phyloP scores from a whole-genome alignment of 768 basidiomycete species.

The Amanita phalloides region DNA sequence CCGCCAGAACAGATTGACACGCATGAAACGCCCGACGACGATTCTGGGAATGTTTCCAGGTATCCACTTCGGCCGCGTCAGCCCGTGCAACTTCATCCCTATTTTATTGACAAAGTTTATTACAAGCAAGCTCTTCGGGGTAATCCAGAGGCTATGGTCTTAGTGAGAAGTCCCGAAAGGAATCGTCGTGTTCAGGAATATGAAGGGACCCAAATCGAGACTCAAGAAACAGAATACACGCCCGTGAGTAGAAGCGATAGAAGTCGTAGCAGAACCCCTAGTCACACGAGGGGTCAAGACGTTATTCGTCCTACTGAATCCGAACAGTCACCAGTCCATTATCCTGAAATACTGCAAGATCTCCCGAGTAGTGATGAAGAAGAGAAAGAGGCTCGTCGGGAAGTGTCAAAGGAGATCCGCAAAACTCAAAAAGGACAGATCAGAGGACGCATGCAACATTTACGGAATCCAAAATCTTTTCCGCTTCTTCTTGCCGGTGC shows the following conservation, averaged over 20 bases:
- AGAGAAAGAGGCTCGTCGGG: constrained; percentile 18
- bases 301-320: not conserved
- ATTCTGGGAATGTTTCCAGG: constrained; percentile 16
- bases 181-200: constrained; percentile 19
- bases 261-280: not conserved
- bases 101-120: constrained; percentile 37
- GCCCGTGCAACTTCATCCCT: constrained; percentile 50
- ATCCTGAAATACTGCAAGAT: constrained; percentile 26
- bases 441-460: not conserved
- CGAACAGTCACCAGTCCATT: constrained; percentile 11
- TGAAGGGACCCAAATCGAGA: constrained; percentile 18
- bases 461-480: not conserved
- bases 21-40: constrained; percentile 2
- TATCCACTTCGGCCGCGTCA: constrained; percentile 49
- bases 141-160: constrained; percentile 63
- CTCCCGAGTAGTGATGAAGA: constrained; percentile 33
- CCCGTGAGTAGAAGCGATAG: constrained; percentile 9
- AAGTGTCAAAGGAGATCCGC: constrained; percentile 21
- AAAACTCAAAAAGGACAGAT: constrained; percentile 14
- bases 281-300: not conserved
- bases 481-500: not conserved
- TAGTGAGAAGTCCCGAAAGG: constrained; percentile 25
- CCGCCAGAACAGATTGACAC: constrained; percentile 4
- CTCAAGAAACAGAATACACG: constrained; percentile 7
- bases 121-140: constrained; percentile 42